A percentile compares a stretch with the other conserved stretches of the same genome.
Conservation (phyloP, 2,329 filamentous ascomycete genomes). For the Elsinoe batatas region DNA sequence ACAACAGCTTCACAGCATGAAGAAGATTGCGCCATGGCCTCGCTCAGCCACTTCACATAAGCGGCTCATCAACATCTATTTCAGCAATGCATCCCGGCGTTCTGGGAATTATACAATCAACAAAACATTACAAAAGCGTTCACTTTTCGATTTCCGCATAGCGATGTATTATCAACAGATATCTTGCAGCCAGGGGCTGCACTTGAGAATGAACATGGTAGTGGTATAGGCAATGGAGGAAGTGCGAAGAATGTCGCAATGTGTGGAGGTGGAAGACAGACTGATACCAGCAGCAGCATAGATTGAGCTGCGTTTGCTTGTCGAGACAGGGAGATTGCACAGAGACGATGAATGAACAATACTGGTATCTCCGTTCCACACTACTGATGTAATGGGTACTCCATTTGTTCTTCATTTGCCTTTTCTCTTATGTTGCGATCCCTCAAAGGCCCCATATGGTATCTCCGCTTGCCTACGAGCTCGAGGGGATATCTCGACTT, state of each 20-base stretch:
- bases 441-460: too few species aligned
- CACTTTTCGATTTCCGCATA: not conserved
- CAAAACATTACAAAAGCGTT: slow-evolving; percentile 5
- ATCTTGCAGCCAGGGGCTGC: not conserved
- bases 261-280: not conserved
- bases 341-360: slow-evolving; percentile 6
- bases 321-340: not conserved
- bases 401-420: too few species aligned
- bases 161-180: not conserved
- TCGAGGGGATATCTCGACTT: too few species aligned
- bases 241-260: not conserved
- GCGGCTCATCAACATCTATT: not conserved
- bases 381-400: too few species aligned
- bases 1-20: too few species aligned
- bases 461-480: too few species aligned
- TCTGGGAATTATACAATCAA: not conserved
- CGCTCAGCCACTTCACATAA: not conserved
- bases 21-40: not conserved
- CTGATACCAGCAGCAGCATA: not conserved
- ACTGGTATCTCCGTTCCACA: too few species aligned
- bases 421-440: too few species aligned
- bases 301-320: not conserved
- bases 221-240: not conserved
- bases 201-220: not conserved
- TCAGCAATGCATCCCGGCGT: not conserved